Evolutionary conservation across 345 rosid species (phyloP), one percentile per base, ranked within the genome.

Genomic region (Adansonia digitata): DNA sequence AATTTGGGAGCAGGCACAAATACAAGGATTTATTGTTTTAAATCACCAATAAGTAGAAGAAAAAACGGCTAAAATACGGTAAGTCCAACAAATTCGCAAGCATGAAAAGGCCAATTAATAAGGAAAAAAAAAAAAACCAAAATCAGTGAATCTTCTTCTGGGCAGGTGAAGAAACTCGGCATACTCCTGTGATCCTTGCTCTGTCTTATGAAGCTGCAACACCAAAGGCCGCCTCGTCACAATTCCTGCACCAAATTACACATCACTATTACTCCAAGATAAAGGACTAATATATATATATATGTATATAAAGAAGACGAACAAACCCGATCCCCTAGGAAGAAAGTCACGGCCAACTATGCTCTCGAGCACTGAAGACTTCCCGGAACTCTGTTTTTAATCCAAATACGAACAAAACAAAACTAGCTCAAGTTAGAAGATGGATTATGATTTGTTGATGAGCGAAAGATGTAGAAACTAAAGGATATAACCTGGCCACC

Each of bases 211-310:
- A 71, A 90, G 85, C 76, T 90, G 89, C 74, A 90, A 73, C 69
- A 90, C 92, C 86, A 90, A 81, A 76, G 92, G 91, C 74, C 91
- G 69, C 81, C 94, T 84, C 12, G 94, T 90, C 26, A 88, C 92
- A 46, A 85, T 88, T 13, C 92, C 92, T 88, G 80, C 52, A 72
- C 39, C 20, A 62, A 45, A 65, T 78, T 42, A 15, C 15, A 71
- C 24, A 64, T 57, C 27, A 64, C 22, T 31, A 56, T 22, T n/a
- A 17, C 56, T 35, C 39, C 61, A 4, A 20, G 40, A 43, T 26
- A 59, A 34, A 29, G 48, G 15, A 24, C 22, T 24, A 7, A 26
- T 13, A 22, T 63, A 10, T 14, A 39, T 37, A 71, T 17, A 7
- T 51, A 39, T 7, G 35, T 26, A 22, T 6, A 2, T n/a, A 48